Evolutionary conservation across 1,139 yeast species (phyloP), one percentile per base, ranked within the genome.

Genomic region (Komagataea norvegica): DNA sequence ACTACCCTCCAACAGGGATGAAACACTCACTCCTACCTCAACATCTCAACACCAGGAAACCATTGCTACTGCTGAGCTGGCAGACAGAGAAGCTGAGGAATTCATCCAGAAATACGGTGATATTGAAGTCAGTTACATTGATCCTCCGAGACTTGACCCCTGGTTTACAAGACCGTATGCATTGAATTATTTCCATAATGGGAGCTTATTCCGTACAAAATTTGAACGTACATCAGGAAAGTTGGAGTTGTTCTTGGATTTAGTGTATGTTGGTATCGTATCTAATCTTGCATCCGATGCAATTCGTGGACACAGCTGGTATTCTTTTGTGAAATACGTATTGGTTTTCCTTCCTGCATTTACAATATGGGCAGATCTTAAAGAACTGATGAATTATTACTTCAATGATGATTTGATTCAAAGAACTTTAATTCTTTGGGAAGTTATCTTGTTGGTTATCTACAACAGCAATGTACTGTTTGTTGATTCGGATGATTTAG

Each of bases 381-480:
- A 77, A 49, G 84, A 78, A 45, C 70, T 77, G 47, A 75, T 77
- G 65, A 77, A 79, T 55, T 77, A 77, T 52, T 79, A 77, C 56
- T 79, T 72, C 53, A 76, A 67, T 43, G 81, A 77, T 50, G 86
- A 79, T 55, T 57, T 78, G 36, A 55, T 74, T 3, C 86, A 79
- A 52, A 70, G 73, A 42, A 14, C 64, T 1, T 72, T 72, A 48
- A 68, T 78, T 20, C 48, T 77, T 25, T 77, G 82, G 81, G 68
- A 74, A 21, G 58, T 78, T 50, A 57, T 62, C 1, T 59, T 77
- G 31, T 60, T 79, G 46, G 68, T 77, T 9, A 52, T 77, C 6
- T 76, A 67, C 44, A 74, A 70, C 40, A 79, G 78, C 51, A 71
- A 72, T 42, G 73, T 74, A 28, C 48, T 56, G 10, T 61, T 49